Percentiles rank a stretch among this genome's conserved stretches.
phyloP scores from a whole-genome alignment of 2,329 filamentous ascomycete species.

The Fusarium camptoceras region DNA sequence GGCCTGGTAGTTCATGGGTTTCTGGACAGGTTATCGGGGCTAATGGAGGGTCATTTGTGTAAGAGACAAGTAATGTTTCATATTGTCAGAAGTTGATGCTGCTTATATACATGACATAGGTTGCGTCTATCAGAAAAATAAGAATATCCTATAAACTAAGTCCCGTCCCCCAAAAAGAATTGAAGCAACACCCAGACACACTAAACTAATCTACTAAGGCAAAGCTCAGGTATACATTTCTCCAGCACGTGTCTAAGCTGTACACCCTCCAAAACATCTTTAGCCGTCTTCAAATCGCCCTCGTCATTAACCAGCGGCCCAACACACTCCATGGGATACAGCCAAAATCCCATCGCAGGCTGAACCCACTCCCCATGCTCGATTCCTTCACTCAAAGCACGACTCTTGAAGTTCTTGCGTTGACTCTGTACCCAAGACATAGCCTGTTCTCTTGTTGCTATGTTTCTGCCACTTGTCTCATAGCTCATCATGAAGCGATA shows the following conservation, averaged over 20 bases:
- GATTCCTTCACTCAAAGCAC: neutral
- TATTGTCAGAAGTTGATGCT: neutral
- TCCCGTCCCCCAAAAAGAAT: fast-evolving
- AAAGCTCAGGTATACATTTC: neutral
- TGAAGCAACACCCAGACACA: neutral
- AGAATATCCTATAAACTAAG: neutral
- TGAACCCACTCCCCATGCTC: neutral
- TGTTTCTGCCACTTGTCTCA: neutral
- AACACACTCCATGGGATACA: neutral
- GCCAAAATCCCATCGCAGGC: neutral
- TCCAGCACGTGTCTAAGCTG: neutral
- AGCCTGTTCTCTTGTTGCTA: neutral
- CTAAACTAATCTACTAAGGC: neutral
- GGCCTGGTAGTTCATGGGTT: constrained; percentile 11
- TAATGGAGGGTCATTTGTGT: constrained; percentile 20
- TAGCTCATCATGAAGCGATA: neutral
- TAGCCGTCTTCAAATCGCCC: neutral
- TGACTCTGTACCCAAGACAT: neutral
- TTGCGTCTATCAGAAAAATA: neutral
- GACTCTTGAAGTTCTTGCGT: neutral
- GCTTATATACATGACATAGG: neutral
- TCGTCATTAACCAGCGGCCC: fast-evolving
- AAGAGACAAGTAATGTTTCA: neutral
- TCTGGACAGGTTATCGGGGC: constrained; percentile 14
- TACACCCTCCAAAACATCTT: neutral